Evolutionary conservation across 2,329 filamentous ascomycete genomes (phyloP), one percentile per base, ranked within the genome.

Genomic region (Pezicula neosporulosa): DNA sequence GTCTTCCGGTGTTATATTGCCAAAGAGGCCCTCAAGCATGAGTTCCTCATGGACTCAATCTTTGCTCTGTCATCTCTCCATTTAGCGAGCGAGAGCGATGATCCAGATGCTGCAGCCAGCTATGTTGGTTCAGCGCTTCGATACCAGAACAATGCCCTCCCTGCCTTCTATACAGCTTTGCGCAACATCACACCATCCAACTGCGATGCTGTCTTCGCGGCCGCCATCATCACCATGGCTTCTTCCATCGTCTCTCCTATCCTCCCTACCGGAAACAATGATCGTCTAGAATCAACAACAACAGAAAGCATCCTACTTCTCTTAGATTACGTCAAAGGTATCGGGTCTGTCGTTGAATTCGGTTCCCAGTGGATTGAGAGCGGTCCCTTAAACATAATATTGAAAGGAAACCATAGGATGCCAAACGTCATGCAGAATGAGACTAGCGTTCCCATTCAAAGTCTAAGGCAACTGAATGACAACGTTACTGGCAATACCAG

Each of bases 11-110:
- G 35, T 33, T 33, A 48, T 16, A 15, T 50, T 10, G 43, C 44
- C 6, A 43, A 12, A 38, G 19, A 43, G 12, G 54, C 54, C 21
- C 15, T 52, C 5, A 27, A 21, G 8, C 49, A 56, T 24, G 47
- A 49, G 18, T 56, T 51, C 42, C 54, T 56, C 21, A 43, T 51
- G 18, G 51, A 51, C 44, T 43, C 33, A 21, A 47, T 56, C 28
- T 39, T 56, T 28, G 51, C 51, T 4, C 41, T 54, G 1, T 24
- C 51, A 10, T 49, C 54, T 28, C 46, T 52, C 36, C 54, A 56
- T 33, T 42, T 56, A 8, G 54, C 54, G 9, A 50, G 44, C 42
- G 41, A 51, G 12, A 43, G 6, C 18, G 41, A 27, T 9, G 43
- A 52, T n/a, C 52, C 44, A n/a, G 30, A 5, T 30, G 19, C 45